A percentile compares a stretch with the other conserved stretches of the same genome.
phyloP scores from a whole-genome alignment of 1,139 yeast species.

The Blastobotrys aristatus region DNA sequence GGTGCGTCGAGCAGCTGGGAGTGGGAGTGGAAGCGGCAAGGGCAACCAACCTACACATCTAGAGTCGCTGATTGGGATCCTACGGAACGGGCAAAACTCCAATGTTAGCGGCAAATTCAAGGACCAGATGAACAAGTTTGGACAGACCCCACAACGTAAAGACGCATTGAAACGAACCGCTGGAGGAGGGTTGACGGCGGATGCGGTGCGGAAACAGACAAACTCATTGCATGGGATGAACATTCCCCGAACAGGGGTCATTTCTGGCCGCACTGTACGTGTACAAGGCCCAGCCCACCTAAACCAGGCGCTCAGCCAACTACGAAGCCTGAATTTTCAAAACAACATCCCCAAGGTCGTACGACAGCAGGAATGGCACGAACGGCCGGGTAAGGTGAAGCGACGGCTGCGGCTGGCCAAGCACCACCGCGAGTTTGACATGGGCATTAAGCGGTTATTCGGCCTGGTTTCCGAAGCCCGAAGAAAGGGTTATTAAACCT shows the following conservation, averaged over 20 bases:
- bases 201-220: not conserved
- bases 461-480: constrained; percentile 36
- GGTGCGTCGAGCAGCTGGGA: not conserved
- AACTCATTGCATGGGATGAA: constrained; percentile 2
- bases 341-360: constrained; percentile 30
- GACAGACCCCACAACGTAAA: not conserved
- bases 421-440: constrained; percentile 32
- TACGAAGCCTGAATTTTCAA: constrained; percentile 28
- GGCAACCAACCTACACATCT: not conserved
- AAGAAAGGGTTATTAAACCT: constrained; percentile 33
- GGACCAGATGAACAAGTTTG: not conserved
- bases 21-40: not conserved
- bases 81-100: not conserved
- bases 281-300: constrained; percentile 26
- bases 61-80: not conserved
- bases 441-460: constrained; percentile 34
- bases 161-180: not conserved
- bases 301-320: constrained; percentile 27
- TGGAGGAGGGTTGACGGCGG: not conserved
- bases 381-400: constrained; percentile 35
- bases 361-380: constrained; percentile 31
- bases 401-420: constrained; percentile 32
- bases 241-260: constrained; percentile 33
- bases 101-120: not conserved
- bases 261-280: constrained; percentile 33